Conservation (phyloP, 2,329 filamentous ascomycete species). For the Cytospora mali region DNA sequence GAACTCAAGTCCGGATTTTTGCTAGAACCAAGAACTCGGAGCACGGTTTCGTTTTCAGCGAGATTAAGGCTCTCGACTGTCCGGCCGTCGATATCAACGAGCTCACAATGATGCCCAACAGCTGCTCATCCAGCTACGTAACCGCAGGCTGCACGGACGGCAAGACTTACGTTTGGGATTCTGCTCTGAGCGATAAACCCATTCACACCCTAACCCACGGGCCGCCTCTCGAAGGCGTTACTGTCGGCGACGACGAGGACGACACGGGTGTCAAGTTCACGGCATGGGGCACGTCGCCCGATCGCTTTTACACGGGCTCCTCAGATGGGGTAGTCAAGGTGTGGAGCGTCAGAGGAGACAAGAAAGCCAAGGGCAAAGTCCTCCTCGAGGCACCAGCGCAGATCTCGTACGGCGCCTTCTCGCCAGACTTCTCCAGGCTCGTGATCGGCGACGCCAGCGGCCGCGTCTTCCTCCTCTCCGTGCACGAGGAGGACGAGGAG, state of each 20-base stretch:
- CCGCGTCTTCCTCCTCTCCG: conserved; percentile 57
- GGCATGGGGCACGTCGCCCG: conserved; percentile 59
- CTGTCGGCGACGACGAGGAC: conserved; percentile 38
- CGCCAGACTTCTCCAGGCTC: conserved; percentile 56
- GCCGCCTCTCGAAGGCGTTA: conserved; percentile 20
- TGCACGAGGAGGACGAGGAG: conserved; percentile 48
- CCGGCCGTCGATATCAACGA: conserved; percentile 64
- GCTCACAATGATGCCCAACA: conserved; percentile 60
- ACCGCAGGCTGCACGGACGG: conserved; percentile 66
- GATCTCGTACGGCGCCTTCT: conserved; percentile 62
- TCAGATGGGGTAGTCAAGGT: conserved; percentile 66
- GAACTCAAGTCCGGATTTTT: conserved; percentile 63
- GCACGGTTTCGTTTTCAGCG: conserved; percentile 43
- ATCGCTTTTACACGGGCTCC: conserved; percentile 65
- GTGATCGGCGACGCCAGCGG: conserved; percentile 64
- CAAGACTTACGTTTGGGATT: conserved; percentile 66
- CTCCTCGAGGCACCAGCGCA: conserved; percentile 58
- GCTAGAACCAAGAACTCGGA: conserved; percentile 31
- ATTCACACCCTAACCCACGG: conserved; percentile 60
- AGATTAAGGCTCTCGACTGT: conserved; percentile 61
- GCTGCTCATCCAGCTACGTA: conserved; percentile 52
- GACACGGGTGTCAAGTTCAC: conserved; percentile 67
- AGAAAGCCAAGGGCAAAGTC: conserved; percentile 51
- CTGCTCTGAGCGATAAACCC: conserved; percentile 54
- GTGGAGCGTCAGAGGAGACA: conserved; percentile 58